Evolutionary conservation across 345 rosid species (phyloP), one percentile per base, ranked within the genome.

Genomic region (Tarenaya hassleriana): DNA sequence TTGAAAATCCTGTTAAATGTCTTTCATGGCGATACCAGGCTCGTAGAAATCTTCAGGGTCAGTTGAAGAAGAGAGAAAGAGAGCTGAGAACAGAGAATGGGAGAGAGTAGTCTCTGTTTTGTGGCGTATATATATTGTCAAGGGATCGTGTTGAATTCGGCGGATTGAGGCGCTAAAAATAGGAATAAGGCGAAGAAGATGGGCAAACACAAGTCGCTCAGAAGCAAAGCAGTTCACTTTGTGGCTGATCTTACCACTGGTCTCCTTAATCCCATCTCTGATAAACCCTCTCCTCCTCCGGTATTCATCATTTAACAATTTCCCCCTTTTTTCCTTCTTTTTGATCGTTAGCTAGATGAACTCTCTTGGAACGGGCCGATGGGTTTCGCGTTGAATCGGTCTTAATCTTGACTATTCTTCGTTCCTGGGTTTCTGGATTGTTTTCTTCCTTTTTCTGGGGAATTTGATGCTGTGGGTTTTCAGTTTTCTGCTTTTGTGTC

Each of bases 181-280:
- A 66, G 61, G 10, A n/a, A 19, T 46, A 7, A 7, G 31, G 29
- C 18, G 13, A 20, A 18, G 7, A 10, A 41, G n/a, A n/a, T n/a
- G n/a, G n/a, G n/a, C n/a, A 56, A 86, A 53, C 85, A 77, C 50
- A 74, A 66, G 75, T 87, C 89, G 10, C 56, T 91, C 54, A 77
- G 81, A 77, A 82, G 86, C 73, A 87, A 83, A 79, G 96, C 96
- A 39, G 90, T 81, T 31, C 81, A 87, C 79, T 84, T 92, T 31
- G 96, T 92, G 50, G 66, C 96, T 77, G 95, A 84, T 81, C 75
- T 91, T 65, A 84, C 98, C 80, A 76, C 95, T 61, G 95, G 75
- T 51, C 69, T 92, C 54, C 92, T 92, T 63, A 92, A 88, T 69
- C 96, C 98, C 27, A 81, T 92, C 63, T 92, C 86, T 59, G 98